A percentile compares a stretch with the other conserved stretches of the same genome.
phyloP scores from a whole-genome alignment of 1,284 basidiomycete genomes.

The Lignosus rhinocerotis region DNA sequence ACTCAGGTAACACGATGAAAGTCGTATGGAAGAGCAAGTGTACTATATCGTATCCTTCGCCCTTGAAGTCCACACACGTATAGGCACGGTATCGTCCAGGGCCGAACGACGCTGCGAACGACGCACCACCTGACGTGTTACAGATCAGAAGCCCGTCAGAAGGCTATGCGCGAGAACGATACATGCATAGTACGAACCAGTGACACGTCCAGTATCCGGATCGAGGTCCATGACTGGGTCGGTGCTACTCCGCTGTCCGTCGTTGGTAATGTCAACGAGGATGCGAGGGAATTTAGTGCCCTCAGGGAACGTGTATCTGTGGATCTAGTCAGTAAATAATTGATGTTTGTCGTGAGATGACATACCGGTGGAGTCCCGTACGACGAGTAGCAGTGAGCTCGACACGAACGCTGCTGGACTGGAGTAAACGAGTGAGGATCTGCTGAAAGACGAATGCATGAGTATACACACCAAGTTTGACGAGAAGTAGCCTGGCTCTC shows the following conservation, averaged over 20 bases:
- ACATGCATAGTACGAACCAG: constrained; percentile 23
- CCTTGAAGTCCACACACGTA: constrained; percentile 61
- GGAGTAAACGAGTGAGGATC: background rate
- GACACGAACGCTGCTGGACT: constrained; percentile 58
- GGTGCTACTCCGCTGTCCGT: constrained; percentile 52
- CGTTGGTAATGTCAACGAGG: constrained; percentile 58
- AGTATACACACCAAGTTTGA: constrained; percentile 47
- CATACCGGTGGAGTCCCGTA: constrained; percentile 53
- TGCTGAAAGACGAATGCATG: background rate
- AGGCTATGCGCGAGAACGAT: background rate
- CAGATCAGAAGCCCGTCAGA: background rate
- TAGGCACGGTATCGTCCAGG: constrained; percentile 59
- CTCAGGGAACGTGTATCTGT: constrained; percentile 36
- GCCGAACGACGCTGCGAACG: constrained; percentile 51
- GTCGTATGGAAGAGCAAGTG: background rate
- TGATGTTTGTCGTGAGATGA: background rate
- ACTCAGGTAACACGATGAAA: constrained; percentile 15
- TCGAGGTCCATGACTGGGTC: constrained; percentile 47
- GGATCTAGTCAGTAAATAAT: background rate
- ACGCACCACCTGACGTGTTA: constrained; percentile 31
- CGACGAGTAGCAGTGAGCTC: constrained; percentile 60
- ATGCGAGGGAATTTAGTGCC: constrained; percentile 43
- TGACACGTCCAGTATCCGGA: constrained; percentile 47
- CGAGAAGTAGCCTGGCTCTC: constrained; percentile 63
- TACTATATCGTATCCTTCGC: constrained; percentile 48